Base-by-base conservation (phyloP, 768 basidiomycete genomes). In the Lactifluus piperatus region DNA sequence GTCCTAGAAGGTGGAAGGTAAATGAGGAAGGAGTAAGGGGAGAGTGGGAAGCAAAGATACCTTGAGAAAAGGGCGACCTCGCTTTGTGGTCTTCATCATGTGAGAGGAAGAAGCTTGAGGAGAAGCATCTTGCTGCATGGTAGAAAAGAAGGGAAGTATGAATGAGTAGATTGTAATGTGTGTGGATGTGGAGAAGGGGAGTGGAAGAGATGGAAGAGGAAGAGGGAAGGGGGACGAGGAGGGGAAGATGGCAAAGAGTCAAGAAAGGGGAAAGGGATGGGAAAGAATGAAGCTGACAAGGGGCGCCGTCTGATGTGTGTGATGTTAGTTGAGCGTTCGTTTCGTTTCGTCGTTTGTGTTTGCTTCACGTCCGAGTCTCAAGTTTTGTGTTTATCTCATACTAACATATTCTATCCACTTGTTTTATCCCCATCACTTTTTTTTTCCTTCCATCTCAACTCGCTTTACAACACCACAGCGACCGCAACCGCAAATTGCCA, bases 41-140 rank as follows among this genome's bases (percentile, higher is more conserved):
- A 4, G 44, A 43, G 41, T 54, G 51, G 57, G 64, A 67, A 60
- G 48, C 44, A 32, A 44, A 69, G 69, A 62, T 56, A 89, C 94
- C 83, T 94, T 95, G 72, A 94, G 81, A 72, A 85, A 97, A 14
- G 94, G 94, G 66, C 94, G 81, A 62, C 94, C 94, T 69, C 94
- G 84, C 78, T 92, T 91, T 70, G 94, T 95, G 16, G 91, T 95
- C 83, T 95, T 94, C 94, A 97, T 97, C 90, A 95, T 91, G 73
- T 95, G 94, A 27, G 90, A 91, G 43, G 88, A 83, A 64, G 81
- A 82, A 43, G 82, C 77, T 66, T 80, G 79, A 30, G 79, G 75
- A 71, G 68, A 67, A 54, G 68, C 68, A 52, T 73, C 54, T 50
- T 71, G 72, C 64, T 80, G 79, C 57, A 76, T 66, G 5, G 75